These are phyloP conservation scores for Pseudoneurospora amorphoporcata DNA, from an alignment of 495 filamentous ascomycete species.

Conservation along the genomic window DNA sequence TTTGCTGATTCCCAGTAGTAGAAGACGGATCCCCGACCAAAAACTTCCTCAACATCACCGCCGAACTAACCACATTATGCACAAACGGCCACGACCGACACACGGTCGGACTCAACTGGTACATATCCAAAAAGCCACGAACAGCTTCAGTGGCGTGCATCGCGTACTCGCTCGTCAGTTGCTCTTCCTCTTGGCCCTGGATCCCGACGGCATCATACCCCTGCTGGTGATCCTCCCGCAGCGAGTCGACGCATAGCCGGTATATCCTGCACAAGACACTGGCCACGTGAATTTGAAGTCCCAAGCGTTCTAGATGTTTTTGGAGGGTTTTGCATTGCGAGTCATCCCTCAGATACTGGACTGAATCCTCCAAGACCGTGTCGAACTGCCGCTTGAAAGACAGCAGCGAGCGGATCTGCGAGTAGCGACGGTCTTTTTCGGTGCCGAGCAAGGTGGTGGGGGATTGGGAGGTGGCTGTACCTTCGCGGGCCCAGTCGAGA, in stretches of 20 bases:
- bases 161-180: not conserved
- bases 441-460: not conserved
- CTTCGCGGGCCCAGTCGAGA: not conserved
- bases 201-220: no score
- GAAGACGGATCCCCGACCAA: not conserved
- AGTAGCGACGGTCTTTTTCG: not conserved
- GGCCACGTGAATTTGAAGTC: not conserved
- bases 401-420: not conserved
- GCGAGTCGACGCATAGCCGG: not conserved
- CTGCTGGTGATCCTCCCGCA: not conserved
- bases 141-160: not conserved
- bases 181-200: not conserved
- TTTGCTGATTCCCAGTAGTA: not conserved
- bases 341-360: not conserved
- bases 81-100: conserved; percentile 2
- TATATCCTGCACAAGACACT: not conserved
- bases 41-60: not conserved
- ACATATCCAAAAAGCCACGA: not conserved
- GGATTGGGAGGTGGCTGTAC: not conserved
- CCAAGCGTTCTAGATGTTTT: not conserved
- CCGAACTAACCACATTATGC: conserved; percentile 2
- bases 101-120: not conserved
- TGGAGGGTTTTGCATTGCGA: not conserved
- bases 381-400: not conserved
- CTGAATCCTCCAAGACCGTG: not conserved